Evolutionary conservation across 1,139 yeast genomes (phyloP), one percentile per base, ranked within the genome.

Genomic region (Diutina pseudorugosa): DNA sequence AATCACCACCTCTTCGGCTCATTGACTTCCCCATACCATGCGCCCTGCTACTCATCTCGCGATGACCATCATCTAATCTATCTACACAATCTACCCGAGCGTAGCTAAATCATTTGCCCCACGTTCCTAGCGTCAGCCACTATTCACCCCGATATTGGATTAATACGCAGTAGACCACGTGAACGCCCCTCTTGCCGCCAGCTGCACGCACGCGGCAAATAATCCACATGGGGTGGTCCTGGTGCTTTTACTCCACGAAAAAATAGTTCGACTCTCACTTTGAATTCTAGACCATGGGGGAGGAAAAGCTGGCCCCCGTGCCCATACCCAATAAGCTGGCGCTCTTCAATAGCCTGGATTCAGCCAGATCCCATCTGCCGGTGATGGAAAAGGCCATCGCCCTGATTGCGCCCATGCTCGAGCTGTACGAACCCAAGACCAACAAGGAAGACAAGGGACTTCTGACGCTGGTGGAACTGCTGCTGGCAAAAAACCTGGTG

Each of bases 391-490:
- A 72, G 57, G 91, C 93, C 4, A 82, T 85, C 70, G 91, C 87
- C 2, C 78, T 88, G 0, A 79, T 85, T 42, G 93, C 93, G 0
- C 93, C 94, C 2, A 84, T 85, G 66, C 66, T 85, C 51, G 86
- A 84, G 62, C 73, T 79, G 0, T 85, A 83, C 64, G 75, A 80
- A 9, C 94, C 94, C 3, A 85, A 83, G 62, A 78, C 90, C 0
- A 77, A 83, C 3, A 77, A 82, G 57, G 88, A 80, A 55, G 60
- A 67, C 41, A 61, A 61, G 50, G 42, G 50, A 56, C 55, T 53
- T 51, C 58, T 61, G 53, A 62, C 65, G 2, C 58, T 53, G n/a
- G 65, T 61, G 47, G 62, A 62, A 52, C 47, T 25, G n/a, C 47
- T 55, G n/a, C 59, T 58, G 58, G 53, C 55, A 41, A 55, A 55